Base-by-base conservation (phyloP, 2,329 filamentous ascomycete species). In the Pestalotiopsis sp. region DNA sequence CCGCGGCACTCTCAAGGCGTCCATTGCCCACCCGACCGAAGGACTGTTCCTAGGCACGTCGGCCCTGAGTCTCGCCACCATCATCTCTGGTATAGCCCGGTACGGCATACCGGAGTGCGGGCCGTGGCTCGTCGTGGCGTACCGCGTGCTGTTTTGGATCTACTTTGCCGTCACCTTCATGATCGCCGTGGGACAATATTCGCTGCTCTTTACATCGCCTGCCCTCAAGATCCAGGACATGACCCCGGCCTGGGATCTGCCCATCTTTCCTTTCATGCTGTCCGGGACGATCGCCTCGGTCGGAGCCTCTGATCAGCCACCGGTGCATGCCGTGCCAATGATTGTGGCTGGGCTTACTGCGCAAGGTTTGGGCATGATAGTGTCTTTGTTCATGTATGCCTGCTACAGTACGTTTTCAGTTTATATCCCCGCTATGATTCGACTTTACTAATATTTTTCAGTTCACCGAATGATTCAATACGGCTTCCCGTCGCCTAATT, bases 21-120 rank as follows among this genome's bases (percentile, higher is more conserved):
- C 85, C 0, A 76, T 87, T 25, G 81, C 79, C 0, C 84, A 85
- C 68, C 85, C 85, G 5, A 81, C 80, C n/a, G 86, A 88, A 74
- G 82, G 82, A 1, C 79, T 86, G 6, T 86, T 85, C 74, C 75
- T 86, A 20, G 79, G 80, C 2, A 77, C 76, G 9, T 74, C 75
- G 13, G 72, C 72, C 0, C 71, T 78, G 7, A 81, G 82, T 4
- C 79, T 84, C 73, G 84, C 81, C 3, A 82, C 80, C 11, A 82
- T 83, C 71, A 81, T 83, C 66, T 76, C 78, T 3, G 78, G 80
- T 20, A 81, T 81, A 14, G 80, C 81, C 57, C 78, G 80, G 64
- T 78, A 78, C 65, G 74, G 74, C 27, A 76, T 81, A 3, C 80
- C 81, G 36, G 75, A 77, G 2, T 81, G 79, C 71, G 79, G 80